Evolutionary conservation across 2,329 filamentous ascomycete species (phyloP), one percentile per base, ranked within the genome.

Genomic region (Curvularia lunata): DNA sequence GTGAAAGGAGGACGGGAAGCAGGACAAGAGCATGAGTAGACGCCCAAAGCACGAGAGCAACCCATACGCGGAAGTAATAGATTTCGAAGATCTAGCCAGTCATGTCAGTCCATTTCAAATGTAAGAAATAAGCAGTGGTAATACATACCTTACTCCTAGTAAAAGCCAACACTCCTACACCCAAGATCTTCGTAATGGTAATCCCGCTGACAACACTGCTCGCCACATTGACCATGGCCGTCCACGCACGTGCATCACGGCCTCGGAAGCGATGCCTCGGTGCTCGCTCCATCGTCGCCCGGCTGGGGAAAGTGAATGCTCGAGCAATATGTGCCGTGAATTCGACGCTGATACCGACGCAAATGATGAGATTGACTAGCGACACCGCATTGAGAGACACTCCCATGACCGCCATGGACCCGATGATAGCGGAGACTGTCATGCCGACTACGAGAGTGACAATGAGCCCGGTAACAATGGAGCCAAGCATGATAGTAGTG

Each of bases 1-100:
- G 82, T 71, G 91, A 96, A 64, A 99, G 82, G 1, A 91, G 89
- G 1, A 98, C 95, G 0, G 95, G 95, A 68, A 99, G 80, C 76
- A 98, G 96, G 7, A 99, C 85, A 47, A 99, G 82, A 0, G 95
- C 92, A 76, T 99, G 95, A 9, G 88, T 84, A 7, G 91, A 91
- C 2, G 93, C 96, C 76, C 97, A 94, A 9, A 96, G 76, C 10
- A 99, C 93, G 53, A 99, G 85, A 6, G 93, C 90, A 18, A 97
- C 81, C 95, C 95, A 99, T 42, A 99, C 91, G 42, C 95, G 86
- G 84, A 99, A 99, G 79, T 99, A 99, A 80, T 99, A 99, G 56
- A 99, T 92, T 81, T 99, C 96, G 70, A 99, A 99, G 72, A 99
- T 99, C 85, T 76, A 54, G 12, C 38, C 48, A 38, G 5, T 8